Conservation (phyloP, 345 rosid genomes). For the Trapa incisa region DNA sequence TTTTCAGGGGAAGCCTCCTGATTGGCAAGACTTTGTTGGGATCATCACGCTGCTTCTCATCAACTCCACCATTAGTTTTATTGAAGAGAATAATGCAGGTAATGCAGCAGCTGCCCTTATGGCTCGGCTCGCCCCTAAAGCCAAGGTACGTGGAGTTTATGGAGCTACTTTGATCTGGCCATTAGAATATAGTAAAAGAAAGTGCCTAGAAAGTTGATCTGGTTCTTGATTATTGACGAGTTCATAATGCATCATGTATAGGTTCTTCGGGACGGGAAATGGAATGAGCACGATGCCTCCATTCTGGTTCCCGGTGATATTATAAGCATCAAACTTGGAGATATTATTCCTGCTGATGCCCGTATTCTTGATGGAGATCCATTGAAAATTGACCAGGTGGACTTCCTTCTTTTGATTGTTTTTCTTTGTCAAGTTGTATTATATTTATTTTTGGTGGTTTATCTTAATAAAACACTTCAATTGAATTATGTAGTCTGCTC, state of each 20-base stretch:
- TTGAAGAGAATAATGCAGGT: conserved; percentile 95
- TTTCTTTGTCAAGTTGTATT: background rate
- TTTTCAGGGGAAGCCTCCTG: conserved; percentile 84
- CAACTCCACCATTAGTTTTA: conserved; percentile 91
- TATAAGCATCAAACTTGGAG: conserved; percentile 82
- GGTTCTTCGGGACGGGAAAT: conserved; percentile 95
- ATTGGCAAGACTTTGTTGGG: conserved; percentile 97
- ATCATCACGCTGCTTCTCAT: conserved; percentile 78
- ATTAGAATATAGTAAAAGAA: no score
- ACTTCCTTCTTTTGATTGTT: conserved; percentile 3
- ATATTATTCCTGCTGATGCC: conserved; percentile 95
- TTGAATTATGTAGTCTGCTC: conserved; percentile 61
- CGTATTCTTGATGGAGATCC: conserved; percentile 95
- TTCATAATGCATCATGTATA: conserved; percentile 10
- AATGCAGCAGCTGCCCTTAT: conserved; percentile 97
- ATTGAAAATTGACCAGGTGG: conserved; percentile 86
- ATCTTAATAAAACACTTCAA: background rate
- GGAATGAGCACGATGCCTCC: conserved; percentile 91
- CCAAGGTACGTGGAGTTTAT: conserved; percentile 41
- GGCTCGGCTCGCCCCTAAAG: conserved; percentile 96
- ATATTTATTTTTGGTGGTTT: background rate
- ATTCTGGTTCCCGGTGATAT: conserved; percentile 89
- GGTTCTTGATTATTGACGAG: background rate
- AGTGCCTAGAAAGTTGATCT: background rate
- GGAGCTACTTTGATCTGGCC: background rate